phyloP scores from a whole-genome alignment of 805 yeast species.

The Candida cerambycidarum region DNA sequence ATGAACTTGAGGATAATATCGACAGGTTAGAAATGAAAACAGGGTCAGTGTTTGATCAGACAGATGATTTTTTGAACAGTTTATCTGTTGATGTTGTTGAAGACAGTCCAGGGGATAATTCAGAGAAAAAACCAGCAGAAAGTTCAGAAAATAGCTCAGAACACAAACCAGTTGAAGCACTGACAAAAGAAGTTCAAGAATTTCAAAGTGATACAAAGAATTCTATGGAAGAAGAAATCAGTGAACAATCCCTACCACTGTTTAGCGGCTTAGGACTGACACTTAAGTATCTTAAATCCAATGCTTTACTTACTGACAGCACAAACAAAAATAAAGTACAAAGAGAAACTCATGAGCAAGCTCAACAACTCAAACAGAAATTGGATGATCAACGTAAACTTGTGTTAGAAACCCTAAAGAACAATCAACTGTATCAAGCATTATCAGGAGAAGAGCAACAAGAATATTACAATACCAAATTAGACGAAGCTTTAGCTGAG shows the following conservation, averaged over 20 bases:
- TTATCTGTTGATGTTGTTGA: conserved; percentile 15
- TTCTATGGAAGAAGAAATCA: no score
- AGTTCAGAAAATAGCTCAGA: not conserved
- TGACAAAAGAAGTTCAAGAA: no score
- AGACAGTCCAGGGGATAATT: not conserved
- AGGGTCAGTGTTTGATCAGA: conserved; percentile 38
- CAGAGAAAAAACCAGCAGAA: no score
- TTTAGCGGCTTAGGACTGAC: conserved; percentile 25
- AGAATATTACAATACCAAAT: conserved; percentile 21
- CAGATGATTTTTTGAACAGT: conserved; percentile 38
- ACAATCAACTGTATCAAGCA: conserved; percentile 25
- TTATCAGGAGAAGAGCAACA: conserved; percentile 30
- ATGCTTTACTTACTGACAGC: conserved; percentile 17
- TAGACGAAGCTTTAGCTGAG: conserved; percentile 29
- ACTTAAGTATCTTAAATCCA: conserved; percentile 25
- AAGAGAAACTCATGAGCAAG: conserved; percentile 22
- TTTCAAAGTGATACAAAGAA: no score
- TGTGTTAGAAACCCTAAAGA: conserved; percentile 27
- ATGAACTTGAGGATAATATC: conserved; percentile 18
- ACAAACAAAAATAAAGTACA: not conserved
- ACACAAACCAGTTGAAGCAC: no score
- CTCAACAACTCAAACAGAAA: conserved; percentile 30
- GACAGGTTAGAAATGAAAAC: conserved; percentile 14
- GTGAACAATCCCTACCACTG: not conserved
- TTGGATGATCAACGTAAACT: conserved; percentile 34